phyloP scores from a whole-genome alignment of 495 filamentous ascomycete genomes.

The Entonaema liquescens region DNA sequence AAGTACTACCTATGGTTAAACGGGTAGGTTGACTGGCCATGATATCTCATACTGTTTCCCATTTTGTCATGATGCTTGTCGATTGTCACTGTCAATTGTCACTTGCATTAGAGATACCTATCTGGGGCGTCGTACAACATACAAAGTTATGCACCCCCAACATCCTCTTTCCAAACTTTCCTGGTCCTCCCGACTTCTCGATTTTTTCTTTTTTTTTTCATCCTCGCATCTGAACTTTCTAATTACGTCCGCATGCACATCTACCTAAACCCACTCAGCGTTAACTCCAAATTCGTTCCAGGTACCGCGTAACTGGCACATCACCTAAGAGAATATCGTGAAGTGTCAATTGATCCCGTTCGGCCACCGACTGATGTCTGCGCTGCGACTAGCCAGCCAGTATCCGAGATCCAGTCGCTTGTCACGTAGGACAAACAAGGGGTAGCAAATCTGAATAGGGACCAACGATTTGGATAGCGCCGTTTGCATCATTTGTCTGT shows the following conservation, averaged over 20 bases:
- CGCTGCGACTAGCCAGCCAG: constrained; percentile 26
- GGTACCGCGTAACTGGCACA: constrained; percentile 11
- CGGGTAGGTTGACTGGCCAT: background rate
- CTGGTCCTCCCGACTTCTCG: background rate
- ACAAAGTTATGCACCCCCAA: constrained; percentile 1
- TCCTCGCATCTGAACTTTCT: constrained; percentile 1
- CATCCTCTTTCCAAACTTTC: constrained; percentile 1
- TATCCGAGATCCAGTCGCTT: constrained; percentile 43
- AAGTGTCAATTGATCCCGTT: constrained; percentile 20
- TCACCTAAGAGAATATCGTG: constrained; percentile 7
- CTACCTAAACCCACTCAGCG: constrained; percentile 23
- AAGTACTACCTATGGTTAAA: no score
- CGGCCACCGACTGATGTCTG: constrained; percentile 37
- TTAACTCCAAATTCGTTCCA: constrained; percentile 21
- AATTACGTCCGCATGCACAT: constrained; percentile 24
- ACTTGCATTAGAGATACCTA: constrained; percentile 22
- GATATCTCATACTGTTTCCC: background rate
- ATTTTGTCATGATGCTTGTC: background rate
- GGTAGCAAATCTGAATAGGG: constrained; percentile 27
- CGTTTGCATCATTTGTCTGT: constrained; percentile 44
- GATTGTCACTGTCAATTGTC: constrained; percentile 12
- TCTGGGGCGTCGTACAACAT: background rate
- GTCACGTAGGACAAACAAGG: constrained; percentile 46
- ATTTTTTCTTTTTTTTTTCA: constrained; percentile 5
- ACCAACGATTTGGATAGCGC: constrained; percentile 36